A percentile compares a stretch with the other conserved stretches of the same genome.
phyloP scores from a whole-genome alignment of 768 basidiomycete genomes.

The Cyclocybe aegerita region DNA sequence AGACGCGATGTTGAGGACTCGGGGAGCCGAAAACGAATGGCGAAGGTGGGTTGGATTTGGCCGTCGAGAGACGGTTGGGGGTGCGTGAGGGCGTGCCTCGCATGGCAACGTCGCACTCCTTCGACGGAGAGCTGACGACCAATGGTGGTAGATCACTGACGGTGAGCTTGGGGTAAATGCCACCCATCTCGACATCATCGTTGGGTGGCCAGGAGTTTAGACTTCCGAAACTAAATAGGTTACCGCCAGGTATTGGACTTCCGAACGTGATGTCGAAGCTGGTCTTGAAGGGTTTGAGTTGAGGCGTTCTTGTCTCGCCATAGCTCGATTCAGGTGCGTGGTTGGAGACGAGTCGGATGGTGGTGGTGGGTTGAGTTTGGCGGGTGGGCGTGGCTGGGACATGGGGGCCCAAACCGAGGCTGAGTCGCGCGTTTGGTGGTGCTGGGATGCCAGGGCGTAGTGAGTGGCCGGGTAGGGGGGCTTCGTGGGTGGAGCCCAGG shows the following conservation, averaged over 20 bases:
- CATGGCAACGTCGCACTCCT: slow-evolving; percentile 20
- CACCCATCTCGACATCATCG: slow-evolving; percentile 21
- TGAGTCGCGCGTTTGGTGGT: slow-evolving; percentile 59
- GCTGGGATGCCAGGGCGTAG: slow-evolving; percentile 61
- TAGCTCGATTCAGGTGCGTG: slow-evolving; percentile 20
- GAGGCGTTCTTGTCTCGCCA: slow-evolving; percentile 47
- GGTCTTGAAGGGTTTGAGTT: slow-evolving; percentile 64
- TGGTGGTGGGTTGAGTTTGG: slow-evolving; percentile 44
- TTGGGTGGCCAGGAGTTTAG: slow-evolving; percentile 33
- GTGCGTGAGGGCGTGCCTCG: slow-evolving; percentile 24
- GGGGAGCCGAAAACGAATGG: slow-evolving; percentile 83
- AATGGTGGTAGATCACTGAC: slow-evolving; percentile 28
- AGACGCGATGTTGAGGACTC: slow-evolving; percentile 57
- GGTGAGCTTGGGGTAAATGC: slow-evolving; percentile 41
- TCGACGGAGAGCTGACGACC: slow-evolving; percentile 9
- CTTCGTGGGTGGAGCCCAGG: slow-evolving; percentile 29
- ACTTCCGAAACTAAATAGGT: slow-evolving; percentile 22
- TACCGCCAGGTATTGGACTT: slow-evolving; percentile 38
- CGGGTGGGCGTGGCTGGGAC: slow-evolving; percentile 40
- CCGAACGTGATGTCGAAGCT: slow-evolving; percentile 66
- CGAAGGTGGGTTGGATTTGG: slow-evolving; percentile 22
- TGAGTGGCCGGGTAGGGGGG: slow-evolving; percentile 60
- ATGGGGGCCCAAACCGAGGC: slow-evolving; percentile 45
- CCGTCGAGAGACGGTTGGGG: neutral
- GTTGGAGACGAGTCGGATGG: slow-evolving; percentile 49